Base-by-base conservation (phyloP, 805 yeast genomes). In the Sugiyamaella smithiae region DNA sequence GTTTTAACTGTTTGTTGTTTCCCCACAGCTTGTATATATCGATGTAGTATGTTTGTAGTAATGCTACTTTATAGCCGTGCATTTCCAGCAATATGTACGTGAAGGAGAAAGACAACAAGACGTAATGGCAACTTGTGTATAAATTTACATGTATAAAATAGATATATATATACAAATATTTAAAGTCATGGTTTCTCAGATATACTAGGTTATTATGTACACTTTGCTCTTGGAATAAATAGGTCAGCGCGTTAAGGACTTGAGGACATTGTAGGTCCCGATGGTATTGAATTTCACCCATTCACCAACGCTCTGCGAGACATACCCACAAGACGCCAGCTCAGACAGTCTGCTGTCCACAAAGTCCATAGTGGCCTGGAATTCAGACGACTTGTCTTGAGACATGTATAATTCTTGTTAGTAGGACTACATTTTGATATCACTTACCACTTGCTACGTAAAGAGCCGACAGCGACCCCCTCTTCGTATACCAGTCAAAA, bases 401-500 rank as follows among this genome's bases (percentile, higher is more conserved):
- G 87, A 70, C 93, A 84, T 85, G 69, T 78, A 88, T 53, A 88
- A 68, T 65, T 91, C 97, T 23, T 33, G 63, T 52, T 43, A 32
- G 42, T 20, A 38, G 14, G 24, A 20, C 5, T 20, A 5, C 17
- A 38, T 11, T 14, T 11, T 20, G 14, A 38, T 9, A 17, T 16
- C 12, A 24, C 45, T 41, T 41, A 41, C 45, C 45, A 9, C 85
- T 70, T 32, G 84, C 78, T 2, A 85, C 85, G 64, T 86, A 88
- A 1, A 85, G 76, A 1, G 85, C 73, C 20, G 86, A 76, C 12
- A 91, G 63, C 6, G 85, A 76, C 12, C 84, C 69, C 55, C 99
- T 73, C 62, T 89, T 86, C n/a, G 95, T 72, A 66, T 91, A 91
- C 99, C 99, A 91, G 2, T 88, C 84, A 63, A 85, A 82, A 65